A percentile compares a stretch with the other conserved stretches of the same genome.
Conservation (phyloP, 352 stramenopile genomes). For the Globisporangium solare region DNA sequence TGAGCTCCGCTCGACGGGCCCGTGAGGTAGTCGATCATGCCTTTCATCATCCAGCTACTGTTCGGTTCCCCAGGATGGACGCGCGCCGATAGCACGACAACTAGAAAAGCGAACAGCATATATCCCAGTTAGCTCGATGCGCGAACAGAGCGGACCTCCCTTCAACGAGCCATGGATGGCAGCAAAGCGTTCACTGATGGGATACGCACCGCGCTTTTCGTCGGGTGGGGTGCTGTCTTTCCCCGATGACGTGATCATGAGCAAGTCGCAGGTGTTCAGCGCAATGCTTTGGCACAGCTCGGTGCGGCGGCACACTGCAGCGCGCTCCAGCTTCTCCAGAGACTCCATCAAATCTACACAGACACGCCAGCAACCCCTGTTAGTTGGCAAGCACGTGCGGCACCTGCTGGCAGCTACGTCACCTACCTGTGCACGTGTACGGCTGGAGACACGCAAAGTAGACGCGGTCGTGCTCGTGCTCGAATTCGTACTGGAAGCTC, state of each 20-base stretch:
- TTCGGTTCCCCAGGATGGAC: slow-evolving; percentile 89
- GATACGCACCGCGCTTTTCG: slow-evolving; percentile 35
- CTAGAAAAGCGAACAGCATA: slow-evolving; percentile 13
- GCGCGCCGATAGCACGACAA: slow-evolving; percentile 83
- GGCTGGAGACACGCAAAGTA: slow-evolving; percentile 84
- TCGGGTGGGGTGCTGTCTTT: slow-evolving; percentile 39
- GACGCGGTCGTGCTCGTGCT: slow-evolving; percentile 57
- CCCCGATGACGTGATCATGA: slow-evolving; percentile 79
- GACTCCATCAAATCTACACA: slow-evolving; percentile 65
- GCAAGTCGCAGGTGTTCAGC: slow-evolving; percentile 79
- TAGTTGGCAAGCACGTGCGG: neutral
- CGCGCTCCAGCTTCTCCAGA: slow-evolving; percentile 45
- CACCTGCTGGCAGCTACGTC: neutral
- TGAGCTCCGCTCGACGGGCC: slow-evolving; percentile 48
- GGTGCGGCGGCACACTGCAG: slow-evolving; percentile 40
- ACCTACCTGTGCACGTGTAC: slow-evolving; percentile 84
- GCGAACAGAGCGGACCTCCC: neutral
- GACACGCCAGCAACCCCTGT: no score
- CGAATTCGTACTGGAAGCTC: slow-evolving; percentile 71
- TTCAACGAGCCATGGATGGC: neutral
- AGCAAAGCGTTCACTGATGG: neutral
- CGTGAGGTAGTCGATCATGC: slow-evolving; percentile 89
- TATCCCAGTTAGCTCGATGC: neutral
- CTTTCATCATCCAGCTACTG: slow-evolving; percentile 91
- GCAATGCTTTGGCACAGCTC: slow-evolving; percentile 85